Base-by-base conservation (phyloP, 768 basidiomycete species). In the Pleurotus cornucopiae region DNA sequence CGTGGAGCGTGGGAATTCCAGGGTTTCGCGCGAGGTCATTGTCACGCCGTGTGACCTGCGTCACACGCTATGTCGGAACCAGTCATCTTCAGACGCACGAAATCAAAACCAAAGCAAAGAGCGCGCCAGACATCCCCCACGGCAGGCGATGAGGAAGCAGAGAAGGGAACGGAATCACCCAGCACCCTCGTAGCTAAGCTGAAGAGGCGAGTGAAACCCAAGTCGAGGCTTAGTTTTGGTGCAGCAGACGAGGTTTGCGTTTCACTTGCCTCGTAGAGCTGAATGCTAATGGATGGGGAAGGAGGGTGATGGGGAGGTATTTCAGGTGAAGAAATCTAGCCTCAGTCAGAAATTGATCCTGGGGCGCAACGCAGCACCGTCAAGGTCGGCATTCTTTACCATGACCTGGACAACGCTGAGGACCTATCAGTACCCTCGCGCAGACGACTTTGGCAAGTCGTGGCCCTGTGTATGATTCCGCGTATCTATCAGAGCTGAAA, bases 321-420 rank as follows among this genome's bases (percentile, higher is more conserved):
- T 94, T 66, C 77, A 88, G 73, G 73, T 93, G 14, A 93, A 91
- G 67, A 94, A 91, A 70, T 91, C 89, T 2, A 86, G 68, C 53
- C 73, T 93, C 44, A 92, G 90, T 63, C 73, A 75, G 58, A 89
- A 87, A 61, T 64, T 89, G 59, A 64, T 81, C 1, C 68, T 88
- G 41, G 80, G 81, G 12, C 78, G 73, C 46, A 79, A 79, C 67
- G 75, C 84, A 51, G 72, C 80, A 81, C 84, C 51, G 34, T 37
- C 56, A 23, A 51, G 57, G 60, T 39, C 30, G 20, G 18, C 34
- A n/a, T 4, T 7, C 26, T 12, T 9, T 7, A 51, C 49, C 47
- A 39, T 18, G 12, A 18, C 30, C 34, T 40, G 12, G 23, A 43
- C 34, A 16, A 43, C 7, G 44, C 23, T 20, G 13, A 43, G 34